phyloP scores from a whole-genome alignment of 257 asterid species.

The Rauvolfia tetraphylla region DNA sequence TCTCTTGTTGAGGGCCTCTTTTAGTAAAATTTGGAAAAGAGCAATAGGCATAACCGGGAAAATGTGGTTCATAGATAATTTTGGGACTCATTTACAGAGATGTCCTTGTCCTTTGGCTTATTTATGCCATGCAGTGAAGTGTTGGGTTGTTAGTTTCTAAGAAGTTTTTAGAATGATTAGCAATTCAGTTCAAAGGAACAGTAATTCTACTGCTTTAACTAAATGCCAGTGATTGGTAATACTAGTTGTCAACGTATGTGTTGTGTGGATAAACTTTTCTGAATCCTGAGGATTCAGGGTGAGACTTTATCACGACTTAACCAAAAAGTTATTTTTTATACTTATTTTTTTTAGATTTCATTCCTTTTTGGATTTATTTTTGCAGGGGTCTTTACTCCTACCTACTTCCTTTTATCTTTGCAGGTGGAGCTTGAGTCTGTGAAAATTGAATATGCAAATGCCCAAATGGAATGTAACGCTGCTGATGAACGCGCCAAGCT shows the following conservation, averaged over 20 bases:
- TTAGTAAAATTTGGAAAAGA: neutral
- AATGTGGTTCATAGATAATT: too few species aligned
- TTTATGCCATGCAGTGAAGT: neutral
- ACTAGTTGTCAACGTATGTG: neutral
- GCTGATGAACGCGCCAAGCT: conserved; percentile 97
- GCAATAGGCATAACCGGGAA: neutral
- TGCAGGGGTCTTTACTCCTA: neutral
- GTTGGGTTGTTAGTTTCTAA: neutral
- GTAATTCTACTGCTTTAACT: neutral
- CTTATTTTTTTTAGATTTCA: too few species aligned
- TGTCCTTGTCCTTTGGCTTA: neutral
- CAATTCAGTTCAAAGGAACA: neutral
- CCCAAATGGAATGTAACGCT: conserved; percentile 85
- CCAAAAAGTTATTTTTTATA: too few species aligned
- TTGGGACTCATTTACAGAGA: neutral
- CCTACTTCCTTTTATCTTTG: conserved; percentile 8
- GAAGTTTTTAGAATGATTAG: neutral
- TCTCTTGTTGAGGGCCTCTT: too few species aligned
- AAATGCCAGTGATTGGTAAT: neutral
- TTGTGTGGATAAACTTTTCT: neutral
- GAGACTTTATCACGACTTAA: neutral
- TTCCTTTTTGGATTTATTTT: neutral
- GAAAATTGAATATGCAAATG: conserved; percentile 68
- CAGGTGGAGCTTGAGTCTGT: conserved; percentile 85
- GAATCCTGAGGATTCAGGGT: neutral